Evolutionary conservation across 2,329 filamentous ascomycete genomes (phyloP).

Genomic region (Microcera coccophila): DNA sequence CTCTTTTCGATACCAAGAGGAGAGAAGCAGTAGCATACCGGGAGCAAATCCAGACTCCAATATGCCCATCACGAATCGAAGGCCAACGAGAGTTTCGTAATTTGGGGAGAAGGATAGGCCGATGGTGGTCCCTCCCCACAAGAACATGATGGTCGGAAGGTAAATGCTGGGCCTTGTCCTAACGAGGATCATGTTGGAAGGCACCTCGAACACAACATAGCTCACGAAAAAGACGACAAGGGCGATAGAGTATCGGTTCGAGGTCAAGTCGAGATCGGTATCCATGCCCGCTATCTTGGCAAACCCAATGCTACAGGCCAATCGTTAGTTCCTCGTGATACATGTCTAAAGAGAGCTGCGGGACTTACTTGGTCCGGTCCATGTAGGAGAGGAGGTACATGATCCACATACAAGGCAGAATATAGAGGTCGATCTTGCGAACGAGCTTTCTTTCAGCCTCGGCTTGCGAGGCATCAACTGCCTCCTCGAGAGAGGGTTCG

Average conservation of each 20-base stretch:
- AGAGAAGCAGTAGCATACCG: constrained; percentile 58
- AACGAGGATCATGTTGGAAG: constrained; percentile 51
- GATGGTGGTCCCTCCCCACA: constrained; percentile 36
- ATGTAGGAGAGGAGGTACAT: constrained; percentile 24
- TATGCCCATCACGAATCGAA: constrained; percentile 50
- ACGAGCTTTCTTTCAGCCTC: constrained; percentile 34
- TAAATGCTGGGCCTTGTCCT: constrained; percentile 48
- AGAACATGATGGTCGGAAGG: constrained; percentile 46
- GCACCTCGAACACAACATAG: constrained; percentile 52
- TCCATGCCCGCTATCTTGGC: constrained; percentile 28
- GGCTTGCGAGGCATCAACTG: too few relatives aligned
- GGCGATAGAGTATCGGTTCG: constrained; percentile 55
- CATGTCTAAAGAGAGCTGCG: background rate
- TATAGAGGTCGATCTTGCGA: constrained; percentile 38
- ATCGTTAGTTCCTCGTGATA: background rate
- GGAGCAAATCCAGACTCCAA: constrained; percentile 59
- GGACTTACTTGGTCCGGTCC: constrained; percentile 20
- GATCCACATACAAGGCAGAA: constrained; percentile 51
- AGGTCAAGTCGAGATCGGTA: constrained; percentile 13
- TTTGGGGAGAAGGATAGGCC: constrained; percentile 28
- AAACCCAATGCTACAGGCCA: constrained; percentile 18
- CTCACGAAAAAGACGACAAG: constrained; percentile 38
- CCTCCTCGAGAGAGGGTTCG: too few relatives aligned
- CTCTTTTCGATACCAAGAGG: constrained; percentile 58
- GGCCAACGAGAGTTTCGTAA: constrained; percentile 26